Evolutionary conservation across 129 eudicot species (phyloP).

Genomic region (Tanacetum coccineum): DNA sequence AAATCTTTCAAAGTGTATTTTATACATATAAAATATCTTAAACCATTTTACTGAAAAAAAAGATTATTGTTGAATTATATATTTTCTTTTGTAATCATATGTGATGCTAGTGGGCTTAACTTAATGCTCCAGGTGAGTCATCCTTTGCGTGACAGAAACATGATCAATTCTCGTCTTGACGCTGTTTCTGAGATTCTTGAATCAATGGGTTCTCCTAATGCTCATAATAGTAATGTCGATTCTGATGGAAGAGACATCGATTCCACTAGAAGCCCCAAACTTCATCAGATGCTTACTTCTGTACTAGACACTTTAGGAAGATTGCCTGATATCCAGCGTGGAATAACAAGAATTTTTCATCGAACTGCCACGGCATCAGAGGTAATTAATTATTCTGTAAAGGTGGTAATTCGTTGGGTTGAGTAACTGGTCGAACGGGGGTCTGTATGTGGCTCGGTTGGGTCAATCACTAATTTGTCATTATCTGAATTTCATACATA

Average conservation of each 20-base stretch:
- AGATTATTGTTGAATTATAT: too few species aligned
- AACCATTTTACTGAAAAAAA: too few species aligned
- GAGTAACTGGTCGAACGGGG: background rate
- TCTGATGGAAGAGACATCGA: slow-evolving; percentile 23
- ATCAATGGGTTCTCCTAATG: slow-evolving; percentile 52
- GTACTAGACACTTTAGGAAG: slow-evolving; percentile 59
- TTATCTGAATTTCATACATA: too few species aligned
- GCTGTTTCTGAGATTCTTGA: slow-evolving; percentile 87
- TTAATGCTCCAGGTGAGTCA: slow-evolving; percentile 65
- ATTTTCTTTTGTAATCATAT: background rate
- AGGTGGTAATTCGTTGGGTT: background rate
- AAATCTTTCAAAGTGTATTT: too few species aligned
- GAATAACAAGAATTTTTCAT: slow-evolving; percentile 92
- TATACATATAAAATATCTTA: too few species aligned
- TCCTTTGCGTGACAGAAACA: slow-evolving; percentile 72
- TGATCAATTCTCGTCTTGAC: slow-evolving; percentile 77
- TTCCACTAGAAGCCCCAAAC: slow-evolving; percentile 34
- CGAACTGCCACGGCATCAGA: slow-evolving; percentile 85
- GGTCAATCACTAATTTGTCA: too few species aligned
- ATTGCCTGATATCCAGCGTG: slow-evolving; percentile 92
- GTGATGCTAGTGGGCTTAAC: slow-evolving; percentile 15
- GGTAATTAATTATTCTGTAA: slow-evolving; percentile 39
- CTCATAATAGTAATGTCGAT: background rate
- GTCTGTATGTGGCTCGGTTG: too few species aligned
- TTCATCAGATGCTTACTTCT: slow-evolving; percentile 55